phyloP scores from a whole-genome alignment of 2,329 filamentous ascomycete species.

The Talaromyces albobiverticillius region DNA sequence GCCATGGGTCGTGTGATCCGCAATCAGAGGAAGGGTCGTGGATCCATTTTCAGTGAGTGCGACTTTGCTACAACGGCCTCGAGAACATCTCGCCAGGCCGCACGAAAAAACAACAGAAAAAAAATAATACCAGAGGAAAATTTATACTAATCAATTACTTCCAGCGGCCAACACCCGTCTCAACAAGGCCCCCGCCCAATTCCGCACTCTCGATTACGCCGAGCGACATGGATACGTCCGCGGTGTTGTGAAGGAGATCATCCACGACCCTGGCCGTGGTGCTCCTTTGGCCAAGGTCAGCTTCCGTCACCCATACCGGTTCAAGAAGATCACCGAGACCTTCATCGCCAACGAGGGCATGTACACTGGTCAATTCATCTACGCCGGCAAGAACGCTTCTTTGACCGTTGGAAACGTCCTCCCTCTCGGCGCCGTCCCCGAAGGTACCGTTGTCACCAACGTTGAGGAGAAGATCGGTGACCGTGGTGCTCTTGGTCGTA shows the following conservation, averaged over 20 bases:
- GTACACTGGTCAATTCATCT: constrained; percentile 99
- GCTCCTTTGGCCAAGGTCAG: constrained; percentile 94
- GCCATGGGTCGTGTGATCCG: constrained; percentile 68
- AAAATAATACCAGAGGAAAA: background rate
- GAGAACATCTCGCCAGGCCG: constrained; percentile 17
- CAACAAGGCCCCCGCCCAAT: constrained; percentile 93
- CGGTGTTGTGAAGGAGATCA: constrained; percentile 97
- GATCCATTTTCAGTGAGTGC: constrained; percentile 71
- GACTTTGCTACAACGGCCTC: constrained; percentile 33
- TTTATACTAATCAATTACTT: constrained; percentile 14
- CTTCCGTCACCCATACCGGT: constrained; percentile 98
- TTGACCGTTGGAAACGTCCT: constrained; percentile 98
- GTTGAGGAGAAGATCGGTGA: constrained; percentile 99
- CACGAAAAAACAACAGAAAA: constrained; percentile 4
- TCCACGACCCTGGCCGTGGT: constrained; percentile 98
- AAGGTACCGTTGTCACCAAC: constrained; percentile 99
- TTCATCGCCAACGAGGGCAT: constrained; percentile 99
- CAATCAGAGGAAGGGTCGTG: constrained; percentile 75
- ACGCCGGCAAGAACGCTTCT: constrained; percentile 97
- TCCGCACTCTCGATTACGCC: constrained; percentile 93
- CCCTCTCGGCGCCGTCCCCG: constrained; percentile 87
- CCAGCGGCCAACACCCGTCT: constrained; percentile 79
- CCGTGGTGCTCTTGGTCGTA: constrained; percentile 92
- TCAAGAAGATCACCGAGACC: constrained; percentile 96
- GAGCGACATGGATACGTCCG: constrained; percentile 97